phyloP scores from a whole-genome alignment of 331 rosid species.

The Malus hybrid region DNA sequence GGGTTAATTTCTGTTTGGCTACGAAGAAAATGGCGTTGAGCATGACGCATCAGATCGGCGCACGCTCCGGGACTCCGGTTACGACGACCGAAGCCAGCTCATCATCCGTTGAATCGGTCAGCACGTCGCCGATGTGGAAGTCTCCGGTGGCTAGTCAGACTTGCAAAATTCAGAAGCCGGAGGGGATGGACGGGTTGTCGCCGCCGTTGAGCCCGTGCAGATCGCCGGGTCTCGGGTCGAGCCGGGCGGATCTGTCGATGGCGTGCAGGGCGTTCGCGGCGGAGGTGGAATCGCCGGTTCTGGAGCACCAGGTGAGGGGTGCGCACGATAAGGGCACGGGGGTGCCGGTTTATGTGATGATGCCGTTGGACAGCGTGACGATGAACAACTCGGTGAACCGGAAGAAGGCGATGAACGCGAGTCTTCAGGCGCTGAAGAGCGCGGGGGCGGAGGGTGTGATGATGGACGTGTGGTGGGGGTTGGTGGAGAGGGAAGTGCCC shows the following conservation, averaged over 20 bases:
- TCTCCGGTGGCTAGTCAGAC: slow-evolving; percentile 25
- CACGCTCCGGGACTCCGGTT: slow-evolving; percentile 36
- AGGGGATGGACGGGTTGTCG: slow-evolving; percentile 21
- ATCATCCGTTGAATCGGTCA: slow-evolving; percentile 26
- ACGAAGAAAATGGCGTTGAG: slow-evolving; percentile 50
- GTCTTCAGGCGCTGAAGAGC: slow-evolving; percentile 78
- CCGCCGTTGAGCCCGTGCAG: slow-evolving; percentile 64
- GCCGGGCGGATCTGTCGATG: slow-evolving; percentile 54
- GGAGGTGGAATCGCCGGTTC: slow-evolving; percentile 19
- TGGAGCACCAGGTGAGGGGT: slow-evolving; percentile 23
- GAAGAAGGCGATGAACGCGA: slow-evolving; percentile 79
- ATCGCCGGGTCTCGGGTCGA: slow-evolving; percentile 39
- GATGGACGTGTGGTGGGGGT: slow-evolving; percentile 99
- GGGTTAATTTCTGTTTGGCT: background rate
- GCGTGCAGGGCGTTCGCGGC: slow-evolving; percentile 61
- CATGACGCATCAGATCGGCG: slow-evolving; percentile 59
- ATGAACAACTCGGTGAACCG: slow-evolving; percentile 63
- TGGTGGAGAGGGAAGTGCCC: slow-evolving; percentile 76
- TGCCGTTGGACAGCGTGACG: slow-evolving; percentile 94
- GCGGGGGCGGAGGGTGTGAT: slow-evolving; percentile 90
- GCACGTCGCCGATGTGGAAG: slow-evolving; percentile 40
- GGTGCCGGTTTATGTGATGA: slow-evolving; percentile 91
- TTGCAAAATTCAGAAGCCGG: slow-evolving; percentile 34
- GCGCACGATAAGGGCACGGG: slow-evolving; percentile 25
- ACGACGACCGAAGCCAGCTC: background rate